Evolutionary conservation across 1,284 basidiomycete genomes (phyloP).

Genomic region (Boletus mariae): DNA sequence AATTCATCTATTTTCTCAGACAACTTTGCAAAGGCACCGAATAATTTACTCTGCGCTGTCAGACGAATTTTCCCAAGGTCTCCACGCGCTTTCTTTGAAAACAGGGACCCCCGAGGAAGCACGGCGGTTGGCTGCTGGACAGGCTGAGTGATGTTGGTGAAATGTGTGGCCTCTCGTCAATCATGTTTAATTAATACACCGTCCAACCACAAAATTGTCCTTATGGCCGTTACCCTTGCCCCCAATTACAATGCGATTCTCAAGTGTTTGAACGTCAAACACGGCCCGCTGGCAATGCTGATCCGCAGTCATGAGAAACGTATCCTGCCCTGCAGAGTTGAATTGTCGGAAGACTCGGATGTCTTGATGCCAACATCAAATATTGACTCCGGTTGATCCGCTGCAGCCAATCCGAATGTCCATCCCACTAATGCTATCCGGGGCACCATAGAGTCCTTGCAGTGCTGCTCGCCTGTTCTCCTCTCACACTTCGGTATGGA

Average conservation of each 20-base stretch:
- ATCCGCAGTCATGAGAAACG: conserved; percentile 20
- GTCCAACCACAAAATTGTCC: conserved; percentile 19
- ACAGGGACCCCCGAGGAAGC: conserved; percentile 64
- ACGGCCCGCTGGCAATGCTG: conserved; percentile 17
- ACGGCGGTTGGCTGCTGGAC: conserved; percentile 21
- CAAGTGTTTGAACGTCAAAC: conserved; percentile 12
- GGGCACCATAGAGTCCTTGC: conserved; percentile 3
- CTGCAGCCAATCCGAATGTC: conserved; percentile 18
- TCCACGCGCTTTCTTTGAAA: conserved; percentile 74
- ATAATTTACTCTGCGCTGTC: conserved; percentile 68
- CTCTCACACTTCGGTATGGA: conserved; percentile 25
- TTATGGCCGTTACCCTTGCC: conserved; percentile 16
- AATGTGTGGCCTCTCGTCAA: conserved; percentile 21
- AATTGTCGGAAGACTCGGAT: conserved; percentile 1
- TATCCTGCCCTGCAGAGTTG: conserved; percentile 11
- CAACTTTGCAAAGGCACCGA: conserved; percentile 72
- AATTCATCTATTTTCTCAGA: conserved; percentile 39
- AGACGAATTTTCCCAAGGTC: conserved; percentile 62
- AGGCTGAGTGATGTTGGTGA: conserved; percentile 25
- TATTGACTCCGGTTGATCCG: conserved; percentile 29
- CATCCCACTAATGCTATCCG: conserved; percentile 8
- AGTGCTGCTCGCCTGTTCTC: conserved; percentile 10
- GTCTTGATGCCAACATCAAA: conserved; percentile 7
- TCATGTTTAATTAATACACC: conserved; percentile 35
- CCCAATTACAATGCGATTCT: conserved; percentile 18